Percentiles rank a stretch among this genome's conserved stretches.
These are phyloP conservation scores for Diplodia corticola DNA, from an alignment of 2,329 filamentous ascomycete species.

Conservation along the genomic window DNA sequence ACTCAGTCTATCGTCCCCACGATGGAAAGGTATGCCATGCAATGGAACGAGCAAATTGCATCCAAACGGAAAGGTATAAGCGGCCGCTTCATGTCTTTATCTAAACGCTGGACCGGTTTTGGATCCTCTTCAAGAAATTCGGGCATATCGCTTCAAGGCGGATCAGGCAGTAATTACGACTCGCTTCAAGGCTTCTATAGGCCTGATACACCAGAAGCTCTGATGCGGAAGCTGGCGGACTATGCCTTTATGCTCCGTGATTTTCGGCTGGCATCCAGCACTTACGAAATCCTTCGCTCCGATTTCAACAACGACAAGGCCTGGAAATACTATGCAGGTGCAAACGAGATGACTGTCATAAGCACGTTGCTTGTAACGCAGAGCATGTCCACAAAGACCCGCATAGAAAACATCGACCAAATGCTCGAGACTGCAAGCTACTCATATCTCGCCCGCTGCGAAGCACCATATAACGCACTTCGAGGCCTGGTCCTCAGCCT, in stretches of 20 bases:
- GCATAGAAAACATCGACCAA: slow-evolving; percentile 78
- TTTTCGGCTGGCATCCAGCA: slow-evolving; percentile 88
- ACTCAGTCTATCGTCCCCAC: slow-evolving; percentile 92
- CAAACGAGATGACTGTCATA: slow-evolving; percentile 91
- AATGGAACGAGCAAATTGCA: slow-evolving; percentile 97
- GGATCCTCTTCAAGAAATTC: slow-evolving; percentile 63
- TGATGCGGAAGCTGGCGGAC: slow-evolving; percentile 90
- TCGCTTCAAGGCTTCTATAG: slow-evolving; percentile 74
- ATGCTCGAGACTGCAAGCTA: slow-evolving; percentile 90
- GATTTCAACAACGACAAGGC: slow-evolving; percentile 96
- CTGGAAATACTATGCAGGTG: slow-evolving; percentile 91
- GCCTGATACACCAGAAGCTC: slow-evolving; percentile 80
- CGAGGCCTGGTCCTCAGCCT: slow-evolving; percentile 74
- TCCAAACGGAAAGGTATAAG: slow-evolving; percentile 84
- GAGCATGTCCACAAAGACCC: slow-evolving; percentile 67
- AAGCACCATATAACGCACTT: slow-evolving; percentile 74
- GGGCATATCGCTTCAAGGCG: slow-evolving; percentile 49
- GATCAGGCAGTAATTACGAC: slow-evolving; percentile 72
- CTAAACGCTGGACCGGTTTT: slow-evolving; percentile 85
- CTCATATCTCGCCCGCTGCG: slow-evolving; percentile 85
- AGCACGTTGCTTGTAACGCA: slow-evolving; percentile 77
- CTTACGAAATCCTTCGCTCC: slow-evolving; percentile 82
- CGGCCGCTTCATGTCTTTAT: slow-evolving; percentile 91
- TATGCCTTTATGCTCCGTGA: slow-evolving; percentile 97
- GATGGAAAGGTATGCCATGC: slow-evolving; percentile 88